Evolutionary conservation across 2,329 filamentous ascomycete genomes (phyloP), one percentile per base, ranked within the genome.

Genomic region (Periconia sp.): DNA sequence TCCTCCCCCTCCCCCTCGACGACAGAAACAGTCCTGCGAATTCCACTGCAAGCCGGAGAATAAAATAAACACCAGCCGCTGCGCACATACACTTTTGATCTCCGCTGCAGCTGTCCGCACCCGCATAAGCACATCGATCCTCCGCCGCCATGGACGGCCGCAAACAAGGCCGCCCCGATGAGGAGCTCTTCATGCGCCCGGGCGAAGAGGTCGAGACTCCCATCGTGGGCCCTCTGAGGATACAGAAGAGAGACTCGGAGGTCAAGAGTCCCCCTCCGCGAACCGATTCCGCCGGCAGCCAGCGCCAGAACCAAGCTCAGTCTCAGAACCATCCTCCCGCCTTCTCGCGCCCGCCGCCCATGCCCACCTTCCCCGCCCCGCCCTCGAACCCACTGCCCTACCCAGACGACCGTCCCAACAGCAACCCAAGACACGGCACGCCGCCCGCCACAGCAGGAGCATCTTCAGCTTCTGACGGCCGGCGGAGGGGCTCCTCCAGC

Each of bases 211-310:
- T 75, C 44, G 86, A 91, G 65, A 91, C 90, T 65, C 90, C 91
- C 53, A 90, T 89, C 17, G 84, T 96, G 63, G 90, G 90, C 66
- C 92, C 92, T 55, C 76, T 96, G 75, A 85, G 91, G 68, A 95
- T 96, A 72, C 88, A 87, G 78, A 95, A 95, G 74, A 85, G 87
- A 52, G 84, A 86, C 66, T 76, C 47, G 65, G 75, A 37, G 27
- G 77, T 80, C 46, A 76, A 67, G 61, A 72, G 75, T 54, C 76
- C 75, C 45, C 84, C 85, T 63, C 33, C 33, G 13, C 79, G 65
- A 65, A 66, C 72, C 68, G 65, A 75, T 86, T 91, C 70, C 82
- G 86, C 88, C 51, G 88, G 86, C 52, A 89, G 86, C 76, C 88
- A 67, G 33, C 33, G 33, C 33, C 33, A 37, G 33, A 5, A 37